Conservation (phyloP, 306 rosid genomes). For the Sechiopsis laciniata region DNA sequence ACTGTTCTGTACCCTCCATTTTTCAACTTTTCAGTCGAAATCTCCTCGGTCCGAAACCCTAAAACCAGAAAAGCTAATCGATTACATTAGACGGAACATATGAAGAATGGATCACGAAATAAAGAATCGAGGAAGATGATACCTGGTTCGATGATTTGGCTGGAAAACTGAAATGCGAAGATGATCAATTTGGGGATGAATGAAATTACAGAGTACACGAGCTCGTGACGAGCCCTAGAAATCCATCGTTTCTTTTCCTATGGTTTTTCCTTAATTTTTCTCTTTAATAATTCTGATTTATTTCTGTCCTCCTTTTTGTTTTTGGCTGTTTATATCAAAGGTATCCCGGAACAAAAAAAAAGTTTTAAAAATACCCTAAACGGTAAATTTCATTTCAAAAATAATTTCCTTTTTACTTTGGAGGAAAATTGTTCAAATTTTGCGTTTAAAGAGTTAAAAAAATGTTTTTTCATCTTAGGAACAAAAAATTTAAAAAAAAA, state of each 20-base stretch:
- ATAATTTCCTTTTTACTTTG: too few relatives aligned
- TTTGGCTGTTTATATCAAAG: too few relatives aligned
- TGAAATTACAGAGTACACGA: background rate
- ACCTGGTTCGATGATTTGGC: conserved; percentile 6
- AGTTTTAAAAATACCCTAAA: too few relatives aligned
- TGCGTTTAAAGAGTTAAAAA: too few relatives aligned
- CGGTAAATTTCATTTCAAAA: too few relatives aligned
- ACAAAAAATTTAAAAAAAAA: too few relatives aligned
- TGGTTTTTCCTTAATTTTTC: background rate
- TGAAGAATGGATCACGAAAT: background rate
- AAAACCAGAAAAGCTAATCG: background rate
- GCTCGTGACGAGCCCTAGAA: conserved; percentile 2
- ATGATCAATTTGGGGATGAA: conserved; percentile 8
- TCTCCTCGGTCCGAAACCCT: background rate
- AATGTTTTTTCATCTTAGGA: too few relatives aligned
- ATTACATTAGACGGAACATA: background rate
- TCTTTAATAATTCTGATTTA: too few relatives aligned
- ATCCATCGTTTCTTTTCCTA: background rate
- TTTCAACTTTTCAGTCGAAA: background rate
- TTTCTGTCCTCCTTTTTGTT: too few relatives aligned
- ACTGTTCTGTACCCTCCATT: conserved; percentile 18
- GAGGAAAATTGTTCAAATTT: too few relatives aligned
- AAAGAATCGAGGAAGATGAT: background rate
- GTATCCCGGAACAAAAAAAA: too few relatives aligned
- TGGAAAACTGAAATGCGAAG: background rate